Base-by-base conservation (phyloP, 2,329 filamentous ascomycete species). In the Aspergillus felis region DNA sequence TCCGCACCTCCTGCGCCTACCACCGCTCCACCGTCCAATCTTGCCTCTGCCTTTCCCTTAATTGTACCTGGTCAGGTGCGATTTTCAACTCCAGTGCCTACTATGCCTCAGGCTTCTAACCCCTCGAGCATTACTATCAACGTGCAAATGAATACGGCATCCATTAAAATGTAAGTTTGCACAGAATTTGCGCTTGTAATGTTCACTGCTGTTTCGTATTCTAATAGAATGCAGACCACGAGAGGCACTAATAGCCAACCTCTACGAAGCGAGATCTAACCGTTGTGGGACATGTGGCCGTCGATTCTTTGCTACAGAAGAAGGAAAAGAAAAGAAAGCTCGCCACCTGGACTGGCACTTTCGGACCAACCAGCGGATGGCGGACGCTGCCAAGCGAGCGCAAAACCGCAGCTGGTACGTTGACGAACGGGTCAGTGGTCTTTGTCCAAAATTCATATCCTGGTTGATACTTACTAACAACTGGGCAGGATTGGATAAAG, bases 291-390 rank as follows among this genome's bases (percentile, higher is more conserved):
- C 93, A 58, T 99, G 94, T 71, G 94, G 93, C 25, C 85, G 92
- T 58, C 87, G 94, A 2, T 99, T 99, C 73, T 83, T 83, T 54
- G 84, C 84, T 4, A 90, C 90, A 51, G 85, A 87, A 12, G 86
- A 90, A 62, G 93, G 93, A 12, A 89, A 86, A 67, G 87, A 88
- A 70, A 90, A 89, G 79, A 97, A 97, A 78, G 90, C 88, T 25
- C 86, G 88, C 3, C 94, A 99, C 71, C 87, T 99, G 81, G 94
- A 99, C 75, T 99, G 94, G 94, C 94, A 99, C 75, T 99, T 99
- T 78, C 87, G 89, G 56, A 92, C 93, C 25, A 93, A 97, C 69
- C 89, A 92, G 68, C 88, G 92, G 49, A 91, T 95, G 76, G 87
- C 87, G 2, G 93, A 97, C 65, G 88, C 90, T 14, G 87, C 91